Conservation (phyloP, 2,329 filamentous ascomycete genomes). For the Ophiostoma piceae region DNA sequence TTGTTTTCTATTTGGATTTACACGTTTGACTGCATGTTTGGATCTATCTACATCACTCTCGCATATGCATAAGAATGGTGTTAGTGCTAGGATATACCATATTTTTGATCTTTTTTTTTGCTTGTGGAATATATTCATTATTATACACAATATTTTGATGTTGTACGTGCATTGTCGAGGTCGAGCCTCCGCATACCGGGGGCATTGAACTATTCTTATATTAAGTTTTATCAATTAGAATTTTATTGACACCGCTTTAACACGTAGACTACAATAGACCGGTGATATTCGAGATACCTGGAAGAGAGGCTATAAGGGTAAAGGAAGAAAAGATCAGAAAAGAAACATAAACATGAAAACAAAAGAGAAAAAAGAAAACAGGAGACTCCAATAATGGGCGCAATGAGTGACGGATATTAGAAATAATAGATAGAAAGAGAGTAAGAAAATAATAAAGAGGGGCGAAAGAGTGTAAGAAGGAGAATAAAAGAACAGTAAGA, state of each 20-base stretch:
- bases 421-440: conserved; percentile 5
- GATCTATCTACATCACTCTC: not conserved
- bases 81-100: conserved; percentile 14
- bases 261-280: not conserved
- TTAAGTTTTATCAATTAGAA: no score
- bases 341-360: not conserved
- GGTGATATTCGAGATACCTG: not conserved
- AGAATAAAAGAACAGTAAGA: not conserved
- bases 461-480: not conserved
- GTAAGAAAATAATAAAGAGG: not conserved
- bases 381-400: not conserved
- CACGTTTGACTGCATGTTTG: not conserved
- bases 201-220: no score
- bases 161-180: not conserved
- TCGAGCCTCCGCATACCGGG: not conserved
- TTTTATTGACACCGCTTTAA: no score
- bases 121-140: not conserved
- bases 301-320: no score
- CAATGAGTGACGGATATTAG: not conserved
- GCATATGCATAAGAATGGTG: not conserved
- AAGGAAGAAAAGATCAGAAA: not conserved
- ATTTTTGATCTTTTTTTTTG: conserved; percentile 1
- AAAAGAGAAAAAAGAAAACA: not conserved
- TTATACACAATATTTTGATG: not conserved
- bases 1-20: not conserved